Base-by-base conservation (phyloP, 2,329 filamentous ascomycete species). In the Exophiala aquamarina region DNA sequence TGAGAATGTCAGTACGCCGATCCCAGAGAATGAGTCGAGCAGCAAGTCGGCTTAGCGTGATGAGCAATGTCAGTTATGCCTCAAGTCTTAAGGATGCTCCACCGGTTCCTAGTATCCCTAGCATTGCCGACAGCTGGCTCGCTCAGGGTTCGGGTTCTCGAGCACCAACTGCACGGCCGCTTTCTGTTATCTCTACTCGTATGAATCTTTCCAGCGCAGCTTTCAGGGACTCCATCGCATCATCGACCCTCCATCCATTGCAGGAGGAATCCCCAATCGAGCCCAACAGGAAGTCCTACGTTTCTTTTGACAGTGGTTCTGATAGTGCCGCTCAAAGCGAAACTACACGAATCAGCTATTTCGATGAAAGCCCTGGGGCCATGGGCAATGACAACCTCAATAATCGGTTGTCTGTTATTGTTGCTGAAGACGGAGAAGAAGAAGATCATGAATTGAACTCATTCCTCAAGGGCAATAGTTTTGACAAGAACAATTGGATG, bases 401-500 rank as follows among this genome's bases (percentile, higher is more conserved):
- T 11, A 89, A 95, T 49, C 74, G 79, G n/a, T 77, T 96, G 41
- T 89, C 86, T 47, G 83, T 93, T 62, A 87, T 91, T 26, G 80
- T 96, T 31, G 87, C 86, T 13, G 87, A 94, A 59, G 92, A 97
- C 61, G 91, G 90, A 26, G 92, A 96, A 64, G 93, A 95, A 61
- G 83, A 83, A 5, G 92, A 97, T 60, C 88, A 91, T 62, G 91
- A 93, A 60, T 77, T 97, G 17, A 83, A 86, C 59, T 91, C 91
- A 63, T 96, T 96, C 75, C 77, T 97, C 32, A 84, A 89, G 26
- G 89, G 89, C 55, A 89, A 96, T 64, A 94, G 89, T 7, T 97
- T 93, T 83, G 91, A 94, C 56, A 91, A 95, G 54, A 87, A 92
- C 72, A 95, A 95, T 68, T 98, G 94, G 88, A 97, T 98, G 90